These are phyloP conservation scores for Theileria annulata DNA, from an alignment of 169 alveolate genomes.

Conservation along the genomic window DNA sequence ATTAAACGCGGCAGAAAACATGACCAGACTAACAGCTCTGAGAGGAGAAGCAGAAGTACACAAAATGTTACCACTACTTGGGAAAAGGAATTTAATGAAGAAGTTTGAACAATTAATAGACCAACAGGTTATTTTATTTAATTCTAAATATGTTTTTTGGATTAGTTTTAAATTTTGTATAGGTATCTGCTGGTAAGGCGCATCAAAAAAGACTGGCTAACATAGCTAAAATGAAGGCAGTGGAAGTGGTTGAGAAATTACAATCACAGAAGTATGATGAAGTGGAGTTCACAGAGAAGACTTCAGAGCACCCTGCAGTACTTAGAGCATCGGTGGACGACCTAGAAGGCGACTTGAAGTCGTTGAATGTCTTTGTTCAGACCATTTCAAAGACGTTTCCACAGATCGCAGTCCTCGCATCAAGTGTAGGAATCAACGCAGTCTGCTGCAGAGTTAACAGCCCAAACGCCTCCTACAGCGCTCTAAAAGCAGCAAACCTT, in stretches of 20 bases:
- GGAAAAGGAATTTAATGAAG: constrained; percentile 39
- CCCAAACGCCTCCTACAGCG: constrained; percentile 37
- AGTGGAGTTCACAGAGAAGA: neutral
- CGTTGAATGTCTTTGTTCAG: constrained; percentile 44
- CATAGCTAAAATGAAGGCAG: constrained; percentile 35
- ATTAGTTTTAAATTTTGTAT: neutral
- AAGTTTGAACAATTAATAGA: constrained; percentile 44
- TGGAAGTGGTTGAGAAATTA: constrained; percentile 23
- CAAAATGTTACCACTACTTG: constrained; percentile 40
- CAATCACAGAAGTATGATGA: constrained; percentile 23
- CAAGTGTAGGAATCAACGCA: constrained; percentile 11
- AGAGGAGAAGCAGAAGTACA: constrained; percentile 44
- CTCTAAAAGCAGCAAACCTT: constrained; percentile 49
- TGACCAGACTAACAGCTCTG: constrained; percentile 55
- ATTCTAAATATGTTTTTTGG: too few relatives aligned
- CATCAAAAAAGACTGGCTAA: constrained; percentile 57
- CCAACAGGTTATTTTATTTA: constrained; percentile 43
- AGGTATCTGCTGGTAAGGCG: constrained; percentile 53
- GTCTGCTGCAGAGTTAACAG: constrained; percentile 47
- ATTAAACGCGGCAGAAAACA: constrained; percentile 56
- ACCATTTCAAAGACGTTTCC: constrained; percentile 55
- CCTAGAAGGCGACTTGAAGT: constrained; percentile 56
- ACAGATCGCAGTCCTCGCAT: constrained; percentile 37
- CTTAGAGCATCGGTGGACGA: constrained; percentile 32
- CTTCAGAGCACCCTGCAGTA: constrained; percentile 14